These are phyloP conservation scores for Yamadazyma spencermartinsiae DNA, from an alignment of 1,139 yeast genomes.

Conservation along the genomic window DNA sequence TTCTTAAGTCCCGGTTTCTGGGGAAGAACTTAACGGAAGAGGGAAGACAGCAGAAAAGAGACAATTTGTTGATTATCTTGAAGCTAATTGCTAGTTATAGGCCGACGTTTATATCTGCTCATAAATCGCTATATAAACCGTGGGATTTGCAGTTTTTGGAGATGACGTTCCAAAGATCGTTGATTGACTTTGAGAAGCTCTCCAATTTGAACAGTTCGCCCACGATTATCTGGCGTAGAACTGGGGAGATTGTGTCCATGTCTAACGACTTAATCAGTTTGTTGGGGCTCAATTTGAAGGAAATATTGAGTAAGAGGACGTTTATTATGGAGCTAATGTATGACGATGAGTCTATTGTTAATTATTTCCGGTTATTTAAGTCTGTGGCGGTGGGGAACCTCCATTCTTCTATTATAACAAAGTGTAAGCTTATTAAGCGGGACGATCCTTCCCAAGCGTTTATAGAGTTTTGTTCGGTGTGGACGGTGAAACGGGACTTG, in stretches of 20 bases:
- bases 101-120: constrained; percentile 73
- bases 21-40: constrained; percentile 33
- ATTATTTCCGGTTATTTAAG: constrained; percentile 45
- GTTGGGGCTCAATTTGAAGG: constrained; percentile 54
- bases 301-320: constrained; percentile 52
- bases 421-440: constrained; percentile 42
- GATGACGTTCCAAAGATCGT: constrained; percentile 65
- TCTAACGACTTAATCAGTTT: constrained; percentile 66
- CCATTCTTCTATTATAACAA: constrained; percentile 51
- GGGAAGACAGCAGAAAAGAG: constrained; percentile 37
- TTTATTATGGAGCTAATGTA: constrained; percentile 52
- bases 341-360: constrained; percentile 47
- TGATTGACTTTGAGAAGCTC: constrained; percentile 63
- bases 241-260: constrained; percentile 73
- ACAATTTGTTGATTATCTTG: constrained; percentile 54
- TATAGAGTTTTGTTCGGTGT: constrained; percentile 57
- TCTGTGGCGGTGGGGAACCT: constrained; percentile 52
- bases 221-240: constrained; percentile 74
- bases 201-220: constrained; percentile 64
- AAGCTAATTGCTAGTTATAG: constrained; percentile 69
- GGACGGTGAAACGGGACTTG: constrained; percentile 78
- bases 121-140: constrained; percentile 61
- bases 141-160: constrained; percentile 67
- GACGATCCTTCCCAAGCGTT: constrained; percentile 24
- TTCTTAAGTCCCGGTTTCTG: constrained; percentile 54